Base-by-base conservation (phyloP, 805 yeast species). In the Sugiyamaella americana region DNA sequence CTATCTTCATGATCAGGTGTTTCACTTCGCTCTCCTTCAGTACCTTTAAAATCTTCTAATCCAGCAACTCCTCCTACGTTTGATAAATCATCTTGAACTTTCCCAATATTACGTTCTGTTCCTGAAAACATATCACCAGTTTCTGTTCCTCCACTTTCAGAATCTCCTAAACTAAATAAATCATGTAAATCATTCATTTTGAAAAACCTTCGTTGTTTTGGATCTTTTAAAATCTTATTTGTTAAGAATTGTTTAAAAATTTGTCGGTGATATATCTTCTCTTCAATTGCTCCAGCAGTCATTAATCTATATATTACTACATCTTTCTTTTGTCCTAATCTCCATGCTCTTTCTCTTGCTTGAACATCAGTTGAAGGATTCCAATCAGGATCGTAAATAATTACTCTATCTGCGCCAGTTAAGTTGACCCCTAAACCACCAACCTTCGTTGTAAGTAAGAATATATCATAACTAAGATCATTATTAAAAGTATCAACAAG, bases 301-400 rank as follows among this genome's bases (percentile, higher is more conserved):
- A 93, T 87, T 37, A 93, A 69, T 49, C 98, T 69, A 57, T 91
- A 93, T 30, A 91, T 89, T 4, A 88, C 79, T 5, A 91, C 97
- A 56, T 89, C 96, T 48, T 82, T 79, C 61, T 84, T 89, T 63
- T 91, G 98, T 1, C 98, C 98, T 52, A 91, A 72, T 53, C 98
- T 72, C 98, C 98, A 93, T 0, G 98, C 97, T 41, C 98, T 68
- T 62, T 91, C 98, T 50, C 98, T 72, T 0, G 98, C 98, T 65
- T 91, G 98, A 50, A 89, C 74, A 68, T 91, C 98, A 0, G 98
- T 93, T 1, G 96, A 87, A 0, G 98, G 98, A 59, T 91, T 91
- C 98, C 98, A 91, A 65, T 93, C 98, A 0, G 98, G 98, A 59
- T 91, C 98, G 61, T 76, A 91, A 13, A 91, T 91, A 19, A 91